Evolutionary conservation across 2,329 filamentous ascomycete genomes (phyloP).

Genomic region (Sarocladium kiliense): DNA sequence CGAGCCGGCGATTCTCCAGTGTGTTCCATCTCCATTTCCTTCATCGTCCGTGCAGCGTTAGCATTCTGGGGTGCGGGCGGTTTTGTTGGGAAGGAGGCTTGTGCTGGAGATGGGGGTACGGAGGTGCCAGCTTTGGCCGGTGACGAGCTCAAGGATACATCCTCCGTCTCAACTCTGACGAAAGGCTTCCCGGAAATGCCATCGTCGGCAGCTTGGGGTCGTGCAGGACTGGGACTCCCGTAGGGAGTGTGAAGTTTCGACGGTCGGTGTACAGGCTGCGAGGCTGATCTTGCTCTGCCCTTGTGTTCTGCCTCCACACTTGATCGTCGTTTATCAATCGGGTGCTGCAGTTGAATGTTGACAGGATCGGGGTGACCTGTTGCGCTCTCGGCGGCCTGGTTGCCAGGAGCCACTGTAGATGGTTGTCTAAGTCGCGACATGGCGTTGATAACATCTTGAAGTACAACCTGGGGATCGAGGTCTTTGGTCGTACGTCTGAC

Average conservation of each 20-base stretch:
- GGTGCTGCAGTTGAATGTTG: background rate
- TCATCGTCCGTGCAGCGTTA: constrained; percentile 2
- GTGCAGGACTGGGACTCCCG: constrained; percentile 16
- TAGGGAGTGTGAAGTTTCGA: constrained; percentile 18
- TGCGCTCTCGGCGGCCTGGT: background rate
- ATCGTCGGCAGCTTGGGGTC: constrained; percentile 31
- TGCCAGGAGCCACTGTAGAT: background rate
- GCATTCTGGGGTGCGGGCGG: constrained; percentile 10
- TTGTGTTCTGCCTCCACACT: constrained; percentile 14
- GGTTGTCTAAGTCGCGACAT: constrained; percentile 12
- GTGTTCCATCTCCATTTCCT: constrained; percentile 12
- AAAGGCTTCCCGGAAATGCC: constrained; percentile 53
- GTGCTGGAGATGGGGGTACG: constrained; percentile 6
- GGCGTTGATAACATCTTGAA: constrained; percentile 38
- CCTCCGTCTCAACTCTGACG: constrained; percentile 33
- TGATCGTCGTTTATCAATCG: constrained; percentile 13
- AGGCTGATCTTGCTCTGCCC: constrained; percentile 14
- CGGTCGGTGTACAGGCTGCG: constrained; percentile 16
- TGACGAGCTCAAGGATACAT: constrained; percentile 15
- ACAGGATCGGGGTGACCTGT: constrained; percentile 7
- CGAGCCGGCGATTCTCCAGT: constrained; percentile 9
- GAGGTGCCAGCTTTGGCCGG: constrained; percentile 12
- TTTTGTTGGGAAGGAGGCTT: constrained; percentile 1
- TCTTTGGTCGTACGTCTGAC: constrained; percentile 33
- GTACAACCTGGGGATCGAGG: constrained; percentile 38